Evolutionary conservation across 305 asterid genomes (phyloP).

Genomic region (Rubia peregrina): DNA sequence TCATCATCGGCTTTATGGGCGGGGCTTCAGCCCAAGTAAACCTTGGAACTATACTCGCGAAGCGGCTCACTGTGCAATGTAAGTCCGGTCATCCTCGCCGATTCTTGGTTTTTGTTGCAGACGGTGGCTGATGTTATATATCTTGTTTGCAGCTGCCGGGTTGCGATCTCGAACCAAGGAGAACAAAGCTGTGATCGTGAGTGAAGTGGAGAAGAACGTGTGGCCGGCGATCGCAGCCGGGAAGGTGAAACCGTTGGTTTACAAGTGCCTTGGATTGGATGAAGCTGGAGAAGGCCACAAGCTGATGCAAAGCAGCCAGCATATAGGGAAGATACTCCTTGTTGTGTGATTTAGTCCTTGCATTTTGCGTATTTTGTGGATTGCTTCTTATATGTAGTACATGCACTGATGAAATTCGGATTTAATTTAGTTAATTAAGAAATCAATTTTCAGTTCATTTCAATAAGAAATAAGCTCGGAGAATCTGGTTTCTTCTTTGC

Average conservation of each 20-base stretch:
- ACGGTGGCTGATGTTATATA: neutral
- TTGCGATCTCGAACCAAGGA: slow-evolving; percentile 55
- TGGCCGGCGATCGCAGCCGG: slow-evolving; percentile 91
- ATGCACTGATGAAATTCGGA: neutral
- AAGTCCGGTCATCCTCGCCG: slow-evolving; percentile 10
- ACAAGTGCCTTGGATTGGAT: slow-evolving; percentile 47
- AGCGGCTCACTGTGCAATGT: slow-evolving; percentile 87
- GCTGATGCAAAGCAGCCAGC: slow-evolving; percentile 81
- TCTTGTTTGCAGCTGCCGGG: slow-evolving; percentile 60
- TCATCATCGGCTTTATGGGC: slow-evolving; percentile 89
- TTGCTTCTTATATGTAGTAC: neutral
- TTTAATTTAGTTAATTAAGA: too few relatives aligned
- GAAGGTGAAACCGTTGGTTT: slow-evolving; percentile 65
- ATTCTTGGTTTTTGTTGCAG: neutral
- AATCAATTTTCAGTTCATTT: too few relatives aligned
- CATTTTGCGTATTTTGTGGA: neutral
- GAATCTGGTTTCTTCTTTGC: too few relatives aligned
- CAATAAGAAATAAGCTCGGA: too few relatives aligned
- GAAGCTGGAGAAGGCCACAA: slow-evolving; percentile 76
- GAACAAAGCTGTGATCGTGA: slow-evolving; percentile 71
- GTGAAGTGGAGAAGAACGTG: slow-evolving; percentile 84
- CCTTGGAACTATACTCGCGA: slow-evolving; percentile 47
- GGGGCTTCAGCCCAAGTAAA: slow-evolving; percentile 61
- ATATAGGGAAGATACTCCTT: slow-evolving; percentile 81
- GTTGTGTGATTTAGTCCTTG: slow-evolving; percentile 19